A percentile compares a stretch with the other conserved stretches of the same genome.
phyloP scores from a whole-genome alignment of 148 eudicot species.

The Rhododendron molle region DNA sequence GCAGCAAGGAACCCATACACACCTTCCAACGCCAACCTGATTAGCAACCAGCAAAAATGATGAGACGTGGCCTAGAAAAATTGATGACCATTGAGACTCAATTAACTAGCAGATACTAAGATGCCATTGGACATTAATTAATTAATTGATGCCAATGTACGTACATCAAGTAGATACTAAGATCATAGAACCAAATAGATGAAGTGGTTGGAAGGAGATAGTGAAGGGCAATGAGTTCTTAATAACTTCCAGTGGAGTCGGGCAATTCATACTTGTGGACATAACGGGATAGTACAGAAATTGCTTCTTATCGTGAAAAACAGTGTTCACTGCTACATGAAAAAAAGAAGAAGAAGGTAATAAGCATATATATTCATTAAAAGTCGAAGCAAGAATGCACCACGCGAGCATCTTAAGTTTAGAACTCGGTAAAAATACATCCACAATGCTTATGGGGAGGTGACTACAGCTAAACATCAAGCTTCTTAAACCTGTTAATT shows the following conservation, averaged over 20 bases:
- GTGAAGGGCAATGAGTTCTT: not conserved
- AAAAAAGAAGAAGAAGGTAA: not conserved
- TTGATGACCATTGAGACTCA: not conserved
- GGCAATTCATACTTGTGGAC: slow-evolving; percentile 87
- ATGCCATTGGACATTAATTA: too few species aligned
- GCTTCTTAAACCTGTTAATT: not conserved
- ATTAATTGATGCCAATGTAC: too few species aligned
- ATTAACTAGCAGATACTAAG: not conserved
- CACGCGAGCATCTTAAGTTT: not conserved
- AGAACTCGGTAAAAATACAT: not conserved
- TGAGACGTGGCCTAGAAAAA: not conserved
- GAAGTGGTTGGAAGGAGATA: not conserved
- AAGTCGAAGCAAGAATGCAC: too few species aligned
- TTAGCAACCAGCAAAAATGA: not conserved
- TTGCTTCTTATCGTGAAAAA: slow-evolving; percentile 69
- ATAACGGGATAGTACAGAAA: slow-evolving; percentile 72
- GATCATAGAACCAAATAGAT: too few species aligned
- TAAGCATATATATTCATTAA: too few species aligned
- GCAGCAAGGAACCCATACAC: slow-evolving; percentile 73
- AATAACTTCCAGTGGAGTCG: slow-evolving; percentile 63
- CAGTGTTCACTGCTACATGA: slow-evolving; percentile 75
- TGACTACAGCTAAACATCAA: not conserved
- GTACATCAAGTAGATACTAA: too few species aligned
- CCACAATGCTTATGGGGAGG: not conserved
- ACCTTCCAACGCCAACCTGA: slow-evolving; percentile 64